These are phyloP conservation scores for Antrodiella citrinella DNA, from an alignment of 768 basidiomycete genomes.

Conservation along the genomic window DNA sequence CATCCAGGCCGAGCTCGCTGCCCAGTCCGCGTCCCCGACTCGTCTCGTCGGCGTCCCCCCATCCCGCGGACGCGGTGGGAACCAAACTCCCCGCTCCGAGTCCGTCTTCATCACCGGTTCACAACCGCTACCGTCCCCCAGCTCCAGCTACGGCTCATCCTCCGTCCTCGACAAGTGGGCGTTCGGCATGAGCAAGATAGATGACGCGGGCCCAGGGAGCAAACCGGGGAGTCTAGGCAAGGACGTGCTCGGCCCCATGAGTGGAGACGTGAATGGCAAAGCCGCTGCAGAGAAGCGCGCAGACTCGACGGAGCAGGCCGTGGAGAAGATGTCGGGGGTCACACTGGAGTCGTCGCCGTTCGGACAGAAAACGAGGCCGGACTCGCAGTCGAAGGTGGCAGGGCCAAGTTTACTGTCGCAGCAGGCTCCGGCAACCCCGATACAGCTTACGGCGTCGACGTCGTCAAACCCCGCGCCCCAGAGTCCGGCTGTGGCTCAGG, in stretches of 20 bases:
- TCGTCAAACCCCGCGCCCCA: slow-evolving; percentile 15
- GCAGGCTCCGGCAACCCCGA: slow-evolving; percentile 37
- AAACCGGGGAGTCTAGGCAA: slow-evolving; percentile 26
- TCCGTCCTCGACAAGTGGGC: slow-evolving; percentile 78
- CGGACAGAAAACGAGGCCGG: slow-evolving; percentile 29
- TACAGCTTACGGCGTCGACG: slow-evolving; percentile 14
- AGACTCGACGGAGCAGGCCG: slow-evolving; percentile 35
- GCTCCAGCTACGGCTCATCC: slow-evolving; percentile 59
- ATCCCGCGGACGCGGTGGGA: slow-evolving; percentile 87
- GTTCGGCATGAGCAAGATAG: slow-evolving; percentile 92
- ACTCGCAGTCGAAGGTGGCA: slow-evolving; percentile 30
- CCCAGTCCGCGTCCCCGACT: slow-evolving; percentile 38
- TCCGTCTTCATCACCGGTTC: slow-evolving; percentile 83
- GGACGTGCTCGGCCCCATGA: slow-evolving; percentile 19
- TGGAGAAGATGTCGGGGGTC: slow-evolving; percentile 45
- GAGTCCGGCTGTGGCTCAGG: slow-evolving; percentile 13
- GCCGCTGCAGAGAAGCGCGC: slow-evolving; percentile 18
- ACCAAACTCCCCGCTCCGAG: slow-evolving; percentile 89
- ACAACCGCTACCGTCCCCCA: slow-evolving; percentile 86
- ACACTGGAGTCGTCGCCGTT: slow-evolving; percentile 31
- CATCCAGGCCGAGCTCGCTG: slow-evolving; percentile 73
- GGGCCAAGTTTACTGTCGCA: slow-evolving; percentile 74
- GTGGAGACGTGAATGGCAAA: slow-evolving; percentile 12
- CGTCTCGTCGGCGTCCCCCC: slow-evolving; percentile 91
- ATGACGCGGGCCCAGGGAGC: slow-evolving; percentile 28